phyloP scores from a whole-genome alignment of 2,329 filamentous ascomycete genomes.

The Beauveria sp. region DNA sequence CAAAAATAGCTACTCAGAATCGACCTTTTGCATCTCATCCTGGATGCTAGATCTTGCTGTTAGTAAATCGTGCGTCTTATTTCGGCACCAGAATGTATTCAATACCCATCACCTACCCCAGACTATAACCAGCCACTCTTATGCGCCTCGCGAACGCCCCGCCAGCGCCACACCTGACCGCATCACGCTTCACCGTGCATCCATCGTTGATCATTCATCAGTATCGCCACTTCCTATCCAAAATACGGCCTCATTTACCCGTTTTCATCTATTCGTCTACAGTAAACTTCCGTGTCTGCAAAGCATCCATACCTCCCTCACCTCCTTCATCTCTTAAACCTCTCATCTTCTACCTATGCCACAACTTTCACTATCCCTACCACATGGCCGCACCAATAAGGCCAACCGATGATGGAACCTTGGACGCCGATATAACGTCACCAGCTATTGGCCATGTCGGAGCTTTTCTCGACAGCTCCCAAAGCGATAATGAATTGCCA shows the following conservation, averaged over 20 bases:
- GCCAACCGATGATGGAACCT: conserved; percentile 8
- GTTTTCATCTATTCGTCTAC: neutral
- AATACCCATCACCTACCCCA: neutral
- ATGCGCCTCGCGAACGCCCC: neutral
- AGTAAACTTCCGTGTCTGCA: neutral
- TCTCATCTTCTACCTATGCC: neutral
- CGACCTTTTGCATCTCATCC: no score
- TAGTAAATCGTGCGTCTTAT: neutral
- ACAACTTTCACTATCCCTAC: neutral
- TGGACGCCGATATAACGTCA: neutral
- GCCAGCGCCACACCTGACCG: conserved; percentile 1
- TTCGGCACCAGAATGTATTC: no score
- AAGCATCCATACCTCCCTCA: neutral
- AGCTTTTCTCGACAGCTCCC: neutral
- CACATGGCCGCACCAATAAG: conserved; percentile 3
- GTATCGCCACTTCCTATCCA: neutral
- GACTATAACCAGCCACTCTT: neutral
- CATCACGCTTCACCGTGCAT: neutral
- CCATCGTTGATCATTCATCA: neutral
- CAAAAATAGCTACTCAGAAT: neutral
- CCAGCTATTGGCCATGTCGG: neutral
- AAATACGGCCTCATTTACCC: neutral
- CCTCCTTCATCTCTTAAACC: no score
- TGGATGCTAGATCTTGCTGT: no score
- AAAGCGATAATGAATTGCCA: neutral